Conservation (phyloP, 345 rosid genomes). For the Eucalyptus coolabah region DNA sequence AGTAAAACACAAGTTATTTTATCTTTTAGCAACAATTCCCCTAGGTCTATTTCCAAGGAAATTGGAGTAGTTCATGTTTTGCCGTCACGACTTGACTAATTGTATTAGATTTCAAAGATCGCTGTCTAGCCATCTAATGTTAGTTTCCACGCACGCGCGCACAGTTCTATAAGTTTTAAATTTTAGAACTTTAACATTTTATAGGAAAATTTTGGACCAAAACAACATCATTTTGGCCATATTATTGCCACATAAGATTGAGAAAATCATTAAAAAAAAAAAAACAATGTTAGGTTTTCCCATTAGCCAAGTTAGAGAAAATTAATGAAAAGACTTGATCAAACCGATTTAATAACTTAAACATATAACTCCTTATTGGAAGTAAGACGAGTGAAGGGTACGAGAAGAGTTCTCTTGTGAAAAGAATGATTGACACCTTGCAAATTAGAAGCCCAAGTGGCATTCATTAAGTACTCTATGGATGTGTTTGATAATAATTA, state of each 20-base stretch:
- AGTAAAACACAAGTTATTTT: too few relatives aligned
- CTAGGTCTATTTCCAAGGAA: too few relatives aligned
- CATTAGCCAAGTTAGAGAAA: not conserved
- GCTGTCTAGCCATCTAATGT: not conserved
- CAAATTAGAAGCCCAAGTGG: not conserved
- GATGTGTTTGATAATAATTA: too few relatives aligned
- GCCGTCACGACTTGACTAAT: not conserved
- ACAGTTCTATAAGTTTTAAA: not conserved
- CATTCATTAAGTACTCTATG: not conserved
- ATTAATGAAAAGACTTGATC: too few relatives aligned
- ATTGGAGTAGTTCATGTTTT: not conserved
- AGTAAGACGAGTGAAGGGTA: not conserved
- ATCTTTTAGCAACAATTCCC: too few relatives aligned
- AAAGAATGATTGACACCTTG: not conserved
- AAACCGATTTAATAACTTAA: too few relatives aligned
- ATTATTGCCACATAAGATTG: not conserved
- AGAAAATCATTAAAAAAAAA: too few relatives aligned
- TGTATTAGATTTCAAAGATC: not conserved
- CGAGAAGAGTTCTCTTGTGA: not conserved
- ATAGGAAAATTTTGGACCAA: not conserved
- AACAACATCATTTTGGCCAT: not conserved
- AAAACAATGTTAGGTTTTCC: too few relatives aligned
- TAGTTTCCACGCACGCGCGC: fast-evolving
- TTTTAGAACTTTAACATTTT: not conserved
- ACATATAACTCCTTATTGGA: fast-evolving